These are phyloP conservation scores for Salvia splendens DNA, from an alignment of 257 asterid species.

Conservation along the genomic window DNA sequence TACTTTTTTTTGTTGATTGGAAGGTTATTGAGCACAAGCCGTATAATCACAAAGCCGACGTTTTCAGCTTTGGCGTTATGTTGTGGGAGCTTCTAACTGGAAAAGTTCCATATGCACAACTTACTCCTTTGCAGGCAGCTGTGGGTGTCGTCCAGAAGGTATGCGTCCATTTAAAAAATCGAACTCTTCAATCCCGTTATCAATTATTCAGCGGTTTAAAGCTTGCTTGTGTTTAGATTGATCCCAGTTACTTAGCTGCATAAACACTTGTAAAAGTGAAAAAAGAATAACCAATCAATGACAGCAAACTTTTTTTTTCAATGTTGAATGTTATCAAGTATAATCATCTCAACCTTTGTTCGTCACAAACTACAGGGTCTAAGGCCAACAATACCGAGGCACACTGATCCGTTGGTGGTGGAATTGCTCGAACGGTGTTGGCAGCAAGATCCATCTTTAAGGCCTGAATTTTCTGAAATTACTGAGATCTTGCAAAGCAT, in stretches of 20 bases:
- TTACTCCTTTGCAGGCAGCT: slow-evolving; percentile 91
- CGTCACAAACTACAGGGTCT: slow-evolving; percentile 49
- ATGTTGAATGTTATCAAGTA: neutral
- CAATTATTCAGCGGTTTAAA: too few species aligned
- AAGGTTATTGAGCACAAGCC: slow-evolving; percentile 89
- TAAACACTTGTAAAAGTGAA: too few species aligned
- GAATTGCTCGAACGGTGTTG: slow-evolving; percentile 74
- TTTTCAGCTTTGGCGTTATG: slow-evolving; percentile 74
- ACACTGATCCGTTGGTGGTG: slow-evolving; percentile 59
- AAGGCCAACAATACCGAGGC: slow-evolving; percentile 62
- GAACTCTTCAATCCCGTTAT: neutral
- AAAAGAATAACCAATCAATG: too few species aligned
- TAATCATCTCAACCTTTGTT: slow-evolving; percentile 7
- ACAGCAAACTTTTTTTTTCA: too few species aligned
- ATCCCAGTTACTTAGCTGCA: too few species aligned
- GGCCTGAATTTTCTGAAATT: slow-evolving; percentile 83
- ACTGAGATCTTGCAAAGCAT: slow-evolving; percentile 51
- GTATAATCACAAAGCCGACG: slow-evolving; percentile 81
- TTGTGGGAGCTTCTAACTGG: slow-evolving; percentile 87
- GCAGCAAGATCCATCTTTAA: slow-evolving; percentile 69
- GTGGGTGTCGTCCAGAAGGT: slow-evolving; percentile 88
- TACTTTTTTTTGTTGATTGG: slow-evolving; percentile 27
- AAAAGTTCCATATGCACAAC: slow-evolving; percentile 71
- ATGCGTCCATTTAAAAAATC: slow-evolving; percentile 11
- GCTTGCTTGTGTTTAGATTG: too few species aligned